phyloP scores from a whole-genome alignment of 208 protist genomes.

The Leptomonas seymouri region DNA sequence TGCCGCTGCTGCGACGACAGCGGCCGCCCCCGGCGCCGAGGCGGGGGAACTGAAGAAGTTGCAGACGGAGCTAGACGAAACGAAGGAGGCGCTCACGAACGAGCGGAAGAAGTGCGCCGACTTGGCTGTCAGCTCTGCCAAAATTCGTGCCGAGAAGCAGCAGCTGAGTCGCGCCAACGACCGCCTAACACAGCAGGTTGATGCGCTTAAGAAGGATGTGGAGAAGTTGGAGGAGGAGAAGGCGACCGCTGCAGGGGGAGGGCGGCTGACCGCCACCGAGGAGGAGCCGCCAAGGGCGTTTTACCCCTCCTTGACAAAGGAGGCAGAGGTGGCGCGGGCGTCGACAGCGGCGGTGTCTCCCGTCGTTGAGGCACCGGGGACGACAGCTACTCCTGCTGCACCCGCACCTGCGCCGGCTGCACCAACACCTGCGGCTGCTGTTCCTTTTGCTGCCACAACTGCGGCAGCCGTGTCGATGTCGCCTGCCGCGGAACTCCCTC shows the following conservation, averaged over 20 bases:
- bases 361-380: neutral
- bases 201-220: slow-evolving; percentile 42
- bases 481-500: neutral
- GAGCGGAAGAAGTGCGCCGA: slow-evolving; percentile 73
- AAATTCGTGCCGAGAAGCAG: slow-evolving; percentile 60
- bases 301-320: slow-evolving; percentile 12
- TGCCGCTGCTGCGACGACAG: slow-evolving; percentile 2
- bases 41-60: slow-evolving; percentile 53
- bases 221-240: slow-evolving; percentile 30
- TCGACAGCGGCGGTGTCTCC: slow-evolving; percentile 1
- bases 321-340: slow-evolving; percentile 25
- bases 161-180: slow-evolving; percentile 60
- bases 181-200: slow-evolving; percentile 52
- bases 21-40: slow-evolving; percentile 2
- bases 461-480: neutral
- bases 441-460: neutral
- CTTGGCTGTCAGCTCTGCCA: slow-evolving; percentile 56
- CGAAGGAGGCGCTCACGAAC: slow-evolving; percentile 66
- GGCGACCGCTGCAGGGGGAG: slow-evolving; percentile 2
- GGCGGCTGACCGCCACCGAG: slow-evolving; percentile 15
- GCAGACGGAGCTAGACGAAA: slow-evolving; percentile 59
- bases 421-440: no score
- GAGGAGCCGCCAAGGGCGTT: slow-evolving; percentile 2
- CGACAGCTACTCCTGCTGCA: neutral
- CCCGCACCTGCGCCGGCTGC: no score